Evolutionary conservation across 345 rosid species (phyloP).

Genomic region (Acer yangbiense): DNA sequence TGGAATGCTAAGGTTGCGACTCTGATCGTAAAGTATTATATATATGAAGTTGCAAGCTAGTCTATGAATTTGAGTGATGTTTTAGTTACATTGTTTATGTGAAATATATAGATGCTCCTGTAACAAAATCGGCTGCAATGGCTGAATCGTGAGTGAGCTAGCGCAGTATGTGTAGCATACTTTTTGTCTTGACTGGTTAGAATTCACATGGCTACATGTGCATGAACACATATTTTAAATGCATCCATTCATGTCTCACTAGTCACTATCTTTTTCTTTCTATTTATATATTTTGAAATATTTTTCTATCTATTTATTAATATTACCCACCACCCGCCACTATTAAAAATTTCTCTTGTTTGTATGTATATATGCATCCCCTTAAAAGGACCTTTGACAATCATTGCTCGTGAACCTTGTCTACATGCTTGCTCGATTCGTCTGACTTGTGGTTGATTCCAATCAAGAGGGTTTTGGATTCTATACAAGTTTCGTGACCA

Average conservation of each 20-base stretch:
- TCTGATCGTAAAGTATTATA: no score
- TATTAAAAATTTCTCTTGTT: neutral
- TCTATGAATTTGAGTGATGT: no score
- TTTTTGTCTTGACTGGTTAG: conserved; percentile 3
- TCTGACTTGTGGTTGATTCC: no score
- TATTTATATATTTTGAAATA: no score
- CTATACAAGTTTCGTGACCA: no score
- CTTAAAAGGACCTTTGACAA: no score
- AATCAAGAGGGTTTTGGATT: no score
- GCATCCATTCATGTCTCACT: no score
- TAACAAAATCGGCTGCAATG: neutral
- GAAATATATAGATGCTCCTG: neutral
- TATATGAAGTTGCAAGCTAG: no score
- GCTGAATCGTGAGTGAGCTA: neutral
- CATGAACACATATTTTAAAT: neutral
- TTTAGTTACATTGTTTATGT: no score
- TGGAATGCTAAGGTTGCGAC: no score
- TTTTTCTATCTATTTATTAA: neutral
- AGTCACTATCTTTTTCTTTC: no score
- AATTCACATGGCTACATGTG: conserved; percentile 31
- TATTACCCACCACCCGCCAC: neutral
- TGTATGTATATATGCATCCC: neutral
- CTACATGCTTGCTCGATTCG: neutral
- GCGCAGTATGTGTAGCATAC: neutral
- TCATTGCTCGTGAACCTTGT: neutral